Evolutionary conservation across 768 basidiomycete species (phyloP).

Genomic region (Gloeopeniophorella convolvens): DNA sequence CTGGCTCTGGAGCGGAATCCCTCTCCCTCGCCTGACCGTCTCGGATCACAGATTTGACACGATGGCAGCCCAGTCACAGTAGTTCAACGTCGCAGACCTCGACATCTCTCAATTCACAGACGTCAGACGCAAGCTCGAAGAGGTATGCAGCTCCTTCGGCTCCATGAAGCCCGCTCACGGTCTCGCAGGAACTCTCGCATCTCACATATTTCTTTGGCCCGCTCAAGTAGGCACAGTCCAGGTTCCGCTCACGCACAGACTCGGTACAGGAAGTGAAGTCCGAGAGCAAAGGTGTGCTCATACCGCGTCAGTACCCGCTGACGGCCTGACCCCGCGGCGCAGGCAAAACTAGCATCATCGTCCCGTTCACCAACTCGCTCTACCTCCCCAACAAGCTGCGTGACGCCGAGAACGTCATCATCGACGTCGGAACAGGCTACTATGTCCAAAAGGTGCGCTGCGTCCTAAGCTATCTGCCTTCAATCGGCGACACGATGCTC

Average conservation of each 20-base stretch:
- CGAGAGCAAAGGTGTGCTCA: slow-evolving; percentile 48
- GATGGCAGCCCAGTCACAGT: slow-evolving; percentile 46
- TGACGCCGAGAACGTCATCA: slow-evolving; percentile 80
- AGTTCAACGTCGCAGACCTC: slow-evolving; percentile 76
- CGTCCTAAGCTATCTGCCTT: not conserved
- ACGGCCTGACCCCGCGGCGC: not conserved
- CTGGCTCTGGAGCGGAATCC: not conserved
- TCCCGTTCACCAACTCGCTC: slow-evolving; percentile 90
- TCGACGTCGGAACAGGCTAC: slow-evolving; percentile 96
- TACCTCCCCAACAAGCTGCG: slow-evolving; percentile 89
- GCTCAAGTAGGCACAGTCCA: slow-evolving; percentile 87
- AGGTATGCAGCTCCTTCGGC: slow-evolving; percentile 43
- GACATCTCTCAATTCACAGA: slow-evolving; percentile 82
- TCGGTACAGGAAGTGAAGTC: slow-evolving; percentile 71
- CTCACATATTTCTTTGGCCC: slow-evolving; percentile 88
- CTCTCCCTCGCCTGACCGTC: not conserved
- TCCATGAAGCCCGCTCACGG: not conserved
- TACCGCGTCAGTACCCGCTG: not conserved
- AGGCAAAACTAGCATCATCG: slow-evolving; percentile 88
- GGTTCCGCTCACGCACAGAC: slow-evolving; percentile 83
- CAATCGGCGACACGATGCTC: not conserved
- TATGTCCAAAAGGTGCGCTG: slow-evolving; percentile 87
- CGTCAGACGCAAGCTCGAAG: slow-evolving; percentile 87
- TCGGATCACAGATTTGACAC: not conserved
- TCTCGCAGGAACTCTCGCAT: slow-evolving; percentile 83